Base-by-base conservation (phyloP, 2,329 filamentous ascomycete genomes). In the Botrytis sinoallii region DNA sequence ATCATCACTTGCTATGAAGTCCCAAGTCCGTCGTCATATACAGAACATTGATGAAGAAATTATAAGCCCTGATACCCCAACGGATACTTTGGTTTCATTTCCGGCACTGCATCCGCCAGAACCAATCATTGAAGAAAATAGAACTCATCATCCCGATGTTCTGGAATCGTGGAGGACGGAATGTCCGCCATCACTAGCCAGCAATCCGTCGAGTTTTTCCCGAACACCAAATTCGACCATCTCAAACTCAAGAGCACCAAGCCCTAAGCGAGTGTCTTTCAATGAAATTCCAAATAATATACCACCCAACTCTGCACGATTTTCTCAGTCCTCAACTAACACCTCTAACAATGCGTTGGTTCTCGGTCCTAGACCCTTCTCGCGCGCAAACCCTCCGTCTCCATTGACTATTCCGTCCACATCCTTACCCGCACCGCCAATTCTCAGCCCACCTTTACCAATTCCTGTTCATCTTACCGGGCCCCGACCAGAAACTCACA, bases 391-490 rank as follows among this genome's bases (percentile, higher is more conserved):
- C 14, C 74, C 73, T 55, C 65, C 75, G 3, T 69, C 48, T 10
- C 75, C 72, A 22, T 70, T 64, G 35, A 25, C 38, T 32, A 57
- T 55, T n/a, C 64, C 66, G 57, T 75, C 68, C 3, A 63, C 67
- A 3, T 63, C 74, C 7, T 69, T 64, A 4, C 75, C 76, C 0
- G 76, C 75, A 4, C 75, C 74, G 14, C 77, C 78, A 5, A 18
- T 78, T 20, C 74, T 79, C 10, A 78, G 77, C 4, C 14, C 38
- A 25, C 48, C 71, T 12, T 55, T 77, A 14, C 74, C 76, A 7
- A 70, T 69, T 32, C 75, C 76, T 55, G 69, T 73, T 0, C 75
- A 78, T 42, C 74, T 79, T 6, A 77, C 69, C 0, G 77, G 76
- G 2, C 77, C 76, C 1, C 73, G 76, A 20, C 46, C 73, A 7